Evolutionary conservation across 2,329 filamentous ascomycete genomes (phyloP).

Genomic region (Trichocomaceae sp.): DNA sequence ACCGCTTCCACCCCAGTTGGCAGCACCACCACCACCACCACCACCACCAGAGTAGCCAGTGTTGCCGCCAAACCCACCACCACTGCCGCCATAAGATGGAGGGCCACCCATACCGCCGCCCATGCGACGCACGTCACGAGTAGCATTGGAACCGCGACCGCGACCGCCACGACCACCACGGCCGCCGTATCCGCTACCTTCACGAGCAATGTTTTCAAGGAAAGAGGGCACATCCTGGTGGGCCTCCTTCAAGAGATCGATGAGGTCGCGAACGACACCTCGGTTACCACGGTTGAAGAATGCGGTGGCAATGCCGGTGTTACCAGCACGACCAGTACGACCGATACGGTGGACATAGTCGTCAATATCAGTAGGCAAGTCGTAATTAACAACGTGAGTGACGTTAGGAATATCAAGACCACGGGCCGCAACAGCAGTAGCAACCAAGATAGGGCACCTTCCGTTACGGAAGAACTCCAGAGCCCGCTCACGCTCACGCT

Average conservation of each 20-base stretch:
- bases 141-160: constrained; percentile 57
- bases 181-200: constrained; percentile 75
- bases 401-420: constrained; percentile 94
- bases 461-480: constrained; percentile 96
- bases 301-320: constrained; percentile 95
- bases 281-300: constrained; percentile 99
- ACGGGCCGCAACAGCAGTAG: constrained; percentile 88
- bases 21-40: constrained; percentile 20
- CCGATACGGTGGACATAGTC: constrained; percentile 99
- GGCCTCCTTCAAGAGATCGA: constrained; percentile 97
- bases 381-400: constrained; percentile 97
- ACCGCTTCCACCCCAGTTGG: constrained; percentile 21
- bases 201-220: constrained; percentile 94
- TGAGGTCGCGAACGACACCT: constrained; percentile 89
- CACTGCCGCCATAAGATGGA: constrained; percentile 30
- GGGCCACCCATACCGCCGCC: constrained; percentile 36
- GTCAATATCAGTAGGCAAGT: constrained; percentile 96
- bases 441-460: constrained; percentile 92
- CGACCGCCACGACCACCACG: constrained; percentile 67
- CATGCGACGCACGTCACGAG: constrained; percentile 84
- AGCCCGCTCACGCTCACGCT: constrained; percentile 96
- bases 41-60: constrained; percentile 21
- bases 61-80: constrained; percentile 22
- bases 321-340: constrained; percentile 98
- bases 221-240: constrained; percentile 94